Conservation (phyloP, 176 grass and related monocot species). For the Carex pumila region DNA sequence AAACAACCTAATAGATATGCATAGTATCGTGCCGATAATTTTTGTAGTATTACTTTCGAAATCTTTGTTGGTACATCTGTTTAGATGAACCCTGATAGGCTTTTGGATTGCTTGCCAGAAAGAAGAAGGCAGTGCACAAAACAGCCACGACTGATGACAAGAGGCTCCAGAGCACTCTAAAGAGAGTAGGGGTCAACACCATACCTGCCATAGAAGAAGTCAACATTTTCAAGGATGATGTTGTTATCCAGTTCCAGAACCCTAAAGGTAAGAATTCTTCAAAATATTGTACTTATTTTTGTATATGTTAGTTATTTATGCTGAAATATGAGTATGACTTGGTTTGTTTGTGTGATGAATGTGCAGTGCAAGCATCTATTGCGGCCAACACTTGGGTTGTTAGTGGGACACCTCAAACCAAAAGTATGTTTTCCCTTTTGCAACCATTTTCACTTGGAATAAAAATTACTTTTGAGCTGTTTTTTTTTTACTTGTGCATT, state of each 20-base stretch:
- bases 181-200: slow-evolving; percentile 93
- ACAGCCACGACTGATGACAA: slow-evolving; percentile 83
- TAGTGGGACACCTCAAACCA: slow-evolving; percentile 87
- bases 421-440: slow-evolving; percentile 42
- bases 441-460: neutral
- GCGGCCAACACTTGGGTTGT: slow-evolving; percentile 98
- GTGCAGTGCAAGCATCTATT: slow-evolving; percentile 97
- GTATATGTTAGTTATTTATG: neutral
- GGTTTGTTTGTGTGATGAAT: neutral
- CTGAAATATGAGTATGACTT: neutral
- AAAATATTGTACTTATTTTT: neutral
- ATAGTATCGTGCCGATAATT: neutral
- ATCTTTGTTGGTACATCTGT: neutral
- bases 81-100: neutral
- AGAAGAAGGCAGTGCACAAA: slow-evolving; percentile 99
- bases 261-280: slow-evolving; percentile 51
- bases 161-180: slow-evolving; percentile 89
- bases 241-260: slow-evolving; percentile 95
- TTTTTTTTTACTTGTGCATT: neutral
- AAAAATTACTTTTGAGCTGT: neutral
- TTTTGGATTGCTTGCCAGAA: slow-evolving; percentile 30
- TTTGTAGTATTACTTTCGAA: neutral
- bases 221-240: slow-evolving; percentile 95
- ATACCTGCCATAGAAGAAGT: slow-evolving; percentile 99
- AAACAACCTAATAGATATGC: neutral